Percentiles rank a stretch among this genome's conserved stretches.
phyloP scores from a whole-genome alignment of 345 rosid species.

The Camelina neglecta region DNA sequence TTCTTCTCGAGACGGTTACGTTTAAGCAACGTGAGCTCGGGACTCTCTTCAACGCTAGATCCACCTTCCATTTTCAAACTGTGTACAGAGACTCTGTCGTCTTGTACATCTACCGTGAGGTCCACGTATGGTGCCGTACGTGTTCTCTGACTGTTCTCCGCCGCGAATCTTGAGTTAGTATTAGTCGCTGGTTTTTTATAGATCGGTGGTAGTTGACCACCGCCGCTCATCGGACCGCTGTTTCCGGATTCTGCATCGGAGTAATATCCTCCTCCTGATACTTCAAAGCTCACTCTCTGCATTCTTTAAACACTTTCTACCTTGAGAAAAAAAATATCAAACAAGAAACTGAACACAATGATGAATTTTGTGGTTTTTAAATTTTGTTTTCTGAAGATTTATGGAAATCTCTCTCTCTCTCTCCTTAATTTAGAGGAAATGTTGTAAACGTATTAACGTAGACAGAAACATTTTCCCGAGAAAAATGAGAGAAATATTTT shows the following conservation, averaged over 20 bases:
- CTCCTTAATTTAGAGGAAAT: too few relatives aligned
- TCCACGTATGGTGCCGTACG: constrained; percentile 39
- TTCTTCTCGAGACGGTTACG: constrained; percentile 60
- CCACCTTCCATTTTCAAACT: constrained; percentile 49
- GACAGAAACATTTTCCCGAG: background rate
- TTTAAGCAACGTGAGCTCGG: constrained; percentile 51
- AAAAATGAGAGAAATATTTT: constrained; percentile 15
- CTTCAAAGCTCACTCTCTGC: constrained; percentile 48
- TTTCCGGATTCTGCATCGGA: constrained; percentile 53
- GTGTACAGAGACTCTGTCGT: constrained; percentile 46
- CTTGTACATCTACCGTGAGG: constrained; percentile 52
- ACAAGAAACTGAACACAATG: background rate
- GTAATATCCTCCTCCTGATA: constrained; percentile 46
- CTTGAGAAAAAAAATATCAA: background rate
- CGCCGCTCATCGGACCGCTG: constrained; percentile 56
- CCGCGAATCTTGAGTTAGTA: constrained; percentile 44
- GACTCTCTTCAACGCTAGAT: constrained; percentile 45
- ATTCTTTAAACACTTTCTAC: background rate
- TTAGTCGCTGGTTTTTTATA: constrained; percentile 48
- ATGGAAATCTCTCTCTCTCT: too few relatives aligned
- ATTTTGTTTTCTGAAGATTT: too few relatives aligned
- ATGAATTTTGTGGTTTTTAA: background rate
- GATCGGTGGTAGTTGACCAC: constrained; percentile 52
- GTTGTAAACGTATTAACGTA: too few relatives aligned
- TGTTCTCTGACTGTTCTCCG: constrained; percentile 36